Evolutionary conservation across 2,329 filamentous ascomycete genomes (phyloP).

Genomic region (Talaromyces sp.): DNA sequence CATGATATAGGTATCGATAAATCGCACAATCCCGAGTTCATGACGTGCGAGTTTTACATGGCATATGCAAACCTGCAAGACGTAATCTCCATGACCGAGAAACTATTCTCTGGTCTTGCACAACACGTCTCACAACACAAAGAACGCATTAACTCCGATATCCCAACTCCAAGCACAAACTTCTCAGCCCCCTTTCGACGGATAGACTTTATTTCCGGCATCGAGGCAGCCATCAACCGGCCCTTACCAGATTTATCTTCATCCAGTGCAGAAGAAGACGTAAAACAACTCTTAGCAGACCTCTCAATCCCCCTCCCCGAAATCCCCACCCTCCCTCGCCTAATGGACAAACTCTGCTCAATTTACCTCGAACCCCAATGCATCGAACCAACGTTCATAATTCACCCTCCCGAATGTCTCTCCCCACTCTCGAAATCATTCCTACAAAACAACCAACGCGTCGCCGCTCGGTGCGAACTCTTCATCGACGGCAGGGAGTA

Average conservation of each 20-base stretch:
- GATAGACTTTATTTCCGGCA: conserved; percentile 77
- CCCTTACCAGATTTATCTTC: conserved; percentile 63
- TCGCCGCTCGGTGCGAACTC: conserved; percentile 80
- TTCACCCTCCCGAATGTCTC: conserved; percentile 83
- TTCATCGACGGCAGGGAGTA: conserved; percentile 79
- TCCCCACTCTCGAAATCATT: conserved; percentile 90
- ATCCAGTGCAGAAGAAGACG: conserved; percentile 56
- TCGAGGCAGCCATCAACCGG: conserved; percentile 67
- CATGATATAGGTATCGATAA: conserved; percentile 61
- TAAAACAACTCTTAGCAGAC: conserved; percentile 57
- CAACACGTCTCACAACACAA: conserved; percentile 51
- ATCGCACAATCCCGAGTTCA: conserved; percentile 96
- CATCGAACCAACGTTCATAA: conserved; percentile 75
- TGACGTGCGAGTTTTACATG: conserved; percentile 94
- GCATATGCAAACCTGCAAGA: conserved; percentile 75
- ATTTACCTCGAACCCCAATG: conserved; percentile 78
- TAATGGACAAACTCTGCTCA: conserved; percentile 78
- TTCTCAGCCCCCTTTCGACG: conserved; percentile 62
- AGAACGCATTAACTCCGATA: conserved; percentile 34
- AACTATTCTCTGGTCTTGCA: conserved; percentile 63
- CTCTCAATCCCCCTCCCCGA: conserved; percentile 52
- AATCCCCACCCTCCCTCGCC: conserved; percentile 60
- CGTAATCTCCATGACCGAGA: conserved; percentile 73
- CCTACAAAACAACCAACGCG: conserved; percentile 63
- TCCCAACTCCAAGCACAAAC: conserved; percentile 52